phyloP scores from a whole-genome alignment of 2,329 filamentous ascomycete genomes.

The Aspergillus neotritici region DNA sequence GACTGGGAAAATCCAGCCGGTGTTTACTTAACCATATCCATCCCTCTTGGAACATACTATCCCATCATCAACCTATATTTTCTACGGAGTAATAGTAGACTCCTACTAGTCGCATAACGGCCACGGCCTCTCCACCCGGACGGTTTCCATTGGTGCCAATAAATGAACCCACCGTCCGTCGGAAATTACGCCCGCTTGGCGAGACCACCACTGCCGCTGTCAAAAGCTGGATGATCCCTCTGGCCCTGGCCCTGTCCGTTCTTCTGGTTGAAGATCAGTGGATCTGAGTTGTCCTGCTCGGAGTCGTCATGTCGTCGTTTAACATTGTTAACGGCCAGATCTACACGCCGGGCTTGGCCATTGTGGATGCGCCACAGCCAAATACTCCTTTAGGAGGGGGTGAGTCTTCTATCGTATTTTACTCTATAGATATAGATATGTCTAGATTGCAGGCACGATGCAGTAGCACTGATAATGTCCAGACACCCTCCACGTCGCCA shows the following conservation, averaged over 20 bases:
- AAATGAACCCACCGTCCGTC: no score
- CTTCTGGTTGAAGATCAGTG: no score
- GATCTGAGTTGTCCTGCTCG: not conserved
- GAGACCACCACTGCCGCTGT: no score
- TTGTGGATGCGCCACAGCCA: constrained; percentile 62
- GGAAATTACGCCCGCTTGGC: no score
- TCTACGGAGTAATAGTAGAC: not conserved
- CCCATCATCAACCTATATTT: not conserved
- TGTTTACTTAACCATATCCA: constrained; percentile 44
- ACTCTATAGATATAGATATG: not conserved
- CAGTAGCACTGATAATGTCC: not conserved
- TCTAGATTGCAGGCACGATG: no score
- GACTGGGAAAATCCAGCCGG: constrained; percentile 39
- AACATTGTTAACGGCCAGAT: constrained; percentile 61
- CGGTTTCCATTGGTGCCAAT: no score
- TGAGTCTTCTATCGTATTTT: constrained; percentile 34
- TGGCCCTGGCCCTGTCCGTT: no score
- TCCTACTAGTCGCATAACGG: no score
- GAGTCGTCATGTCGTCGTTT: constrained; percentile 55
- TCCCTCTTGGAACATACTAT: no score
- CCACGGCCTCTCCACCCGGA: no score
- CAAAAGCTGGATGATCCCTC: no score
- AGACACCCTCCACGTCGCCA: constrained; percentile 56
- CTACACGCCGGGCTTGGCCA: constrained; percentile 62
- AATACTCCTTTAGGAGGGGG: constrained; percentile 59